A percentile compares a stretch with the other conserved stretches of the same genome.
Conservation (phyloP, 768 basidiomycete genomes). For the Pleurotus cornucopiae region DNA sequence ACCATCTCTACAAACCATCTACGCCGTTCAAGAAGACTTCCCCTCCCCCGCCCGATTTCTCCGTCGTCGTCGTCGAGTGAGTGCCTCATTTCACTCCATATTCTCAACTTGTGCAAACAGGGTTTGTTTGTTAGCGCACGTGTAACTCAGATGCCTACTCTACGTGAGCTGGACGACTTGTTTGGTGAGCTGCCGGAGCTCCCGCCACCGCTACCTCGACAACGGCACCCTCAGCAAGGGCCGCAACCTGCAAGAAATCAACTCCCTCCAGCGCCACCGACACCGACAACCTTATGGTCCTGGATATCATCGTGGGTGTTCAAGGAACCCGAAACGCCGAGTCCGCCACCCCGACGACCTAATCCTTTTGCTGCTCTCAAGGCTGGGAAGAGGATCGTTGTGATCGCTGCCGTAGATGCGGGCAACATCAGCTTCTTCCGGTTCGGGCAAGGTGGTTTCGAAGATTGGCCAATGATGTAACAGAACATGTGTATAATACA, state of each 20-base stretch:
- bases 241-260: neutral
- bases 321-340: constrained; percentile 10
- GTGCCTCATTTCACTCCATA: constrained; percentile 18
- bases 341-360: constrained; percentile 30
- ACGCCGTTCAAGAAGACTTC: constrained; percentile 77
- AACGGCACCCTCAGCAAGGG: constrained; percentile 22
- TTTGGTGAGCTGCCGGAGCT: constrained; percentile 70
- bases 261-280: neutral
- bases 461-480: constrained; percentile 72
- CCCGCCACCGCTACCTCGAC: constrained; percentile 54
- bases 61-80: constrained; percentile 82
- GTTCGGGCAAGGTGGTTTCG: constrained; percentile 82
- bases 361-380: constrained; percentile 83
- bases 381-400: constrained; percentile 75
- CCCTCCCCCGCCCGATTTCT: constrained; percentile 80
- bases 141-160: constrained; percentile 75
- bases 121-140: constrained; percentile 53
- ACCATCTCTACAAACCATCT: constrained; percentile 86
- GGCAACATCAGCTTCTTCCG: constrained; percentile 87
- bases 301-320: constrained; percentile 23
- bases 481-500: neutral
- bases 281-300: constrained; percentile 14
- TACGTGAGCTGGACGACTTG: constrained; percentile 71
- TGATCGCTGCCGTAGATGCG: constrained; percentile 86
- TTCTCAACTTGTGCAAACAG: neutral